phyloP scores from a whole-genome alignment of 257 asterid genomes.

The Phtheirospermum japonicum region DNA sequence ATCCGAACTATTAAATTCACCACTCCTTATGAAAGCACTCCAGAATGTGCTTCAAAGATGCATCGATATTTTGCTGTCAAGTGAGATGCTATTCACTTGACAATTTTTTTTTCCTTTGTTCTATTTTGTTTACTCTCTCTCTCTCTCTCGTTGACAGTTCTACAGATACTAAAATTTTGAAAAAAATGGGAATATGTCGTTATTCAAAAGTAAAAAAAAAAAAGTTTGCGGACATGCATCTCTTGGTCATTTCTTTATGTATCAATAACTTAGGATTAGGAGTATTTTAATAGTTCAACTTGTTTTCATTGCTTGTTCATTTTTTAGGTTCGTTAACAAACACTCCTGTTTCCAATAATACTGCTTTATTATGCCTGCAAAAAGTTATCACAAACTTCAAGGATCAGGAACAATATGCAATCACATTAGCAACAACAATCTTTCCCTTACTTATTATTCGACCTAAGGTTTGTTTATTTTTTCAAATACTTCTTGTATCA shows the following conservation, averaged over 20 bases:
- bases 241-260: conserved; percentile 7
- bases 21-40: conserved; percentile 52
- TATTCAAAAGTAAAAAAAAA: background rate
- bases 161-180: conserved; percentile 5
- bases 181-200: conserved; percentile 1
- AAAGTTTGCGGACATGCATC: background rate
- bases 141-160: conserved; percentile 15
- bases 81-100: conserved; percentile 45
- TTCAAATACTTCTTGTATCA: conserved; percentile 15
- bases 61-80: conserved; percentile 47
- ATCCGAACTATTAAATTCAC: conserved; percentile 47
- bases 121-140: conserved; percentile 11
- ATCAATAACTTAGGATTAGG: background rate
- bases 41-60: conserved; percentile 61
- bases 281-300: background rate
- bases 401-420: conserved; percentile 46
- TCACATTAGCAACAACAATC: conserved; percentile 46
- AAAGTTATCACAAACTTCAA: conserved; percentile 51
- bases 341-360: conserved; percentile 39
- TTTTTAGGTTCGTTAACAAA: conserved; percentile 55
- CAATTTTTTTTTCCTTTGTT: background rate
- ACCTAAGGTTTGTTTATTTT: conserved; percentile 63
- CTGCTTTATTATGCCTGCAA: conserved; percentile 59
- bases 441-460: conserved; percentile 68
- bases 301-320: conserved; percentile 22